Percentiles rank a stretch among this genome's conserved stretches.
Conservation (phyloP, 2,329 filamentous ascomycete genomes). For the Hawksworthiomyces lignivorus region DNA sequence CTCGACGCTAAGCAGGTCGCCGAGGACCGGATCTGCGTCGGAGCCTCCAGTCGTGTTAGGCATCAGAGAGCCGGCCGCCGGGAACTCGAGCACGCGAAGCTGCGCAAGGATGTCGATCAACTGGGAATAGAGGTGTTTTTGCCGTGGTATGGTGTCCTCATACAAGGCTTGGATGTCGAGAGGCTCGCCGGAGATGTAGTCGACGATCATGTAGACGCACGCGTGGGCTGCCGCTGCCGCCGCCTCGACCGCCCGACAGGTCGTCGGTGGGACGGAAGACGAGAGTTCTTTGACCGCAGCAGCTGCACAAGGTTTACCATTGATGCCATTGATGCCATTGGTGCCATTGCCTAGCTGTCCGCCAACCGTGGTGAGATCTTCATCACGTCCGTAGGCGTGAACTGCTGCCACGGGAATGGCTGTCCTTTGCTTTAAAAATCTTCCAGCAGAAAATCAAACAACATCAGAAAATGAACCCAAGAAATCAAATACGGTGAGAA, state of each 20-base stretch:
- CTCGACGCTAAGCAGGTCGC: slow-evolving; percentile 10
- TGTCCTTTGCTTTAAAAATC: slow-evolving; percentile 11
- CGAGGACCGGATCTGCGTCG: slow-evolving; percentile 15
- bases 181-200: slow-evolving; percentile 16
- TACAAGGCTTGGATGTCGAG: slow-evolving; percentile 14
- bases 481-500: slow-evolving; percentile 1
- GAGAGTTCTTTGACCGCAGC: too few species aligned
- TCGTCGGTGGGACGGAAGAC: too few species aligned
- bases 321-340: too few species aligned
- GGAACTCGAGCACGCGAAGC: slow-evolving; percentile 19
- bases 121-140: slow-evolving; percentile 15
- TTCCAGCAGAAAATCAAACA: slow-evolving; percentile 4
- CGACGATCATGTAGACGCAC: slow-evolving; percentile 16
- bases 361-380: slow-evolving; percentile 1
- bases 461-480: background rate
- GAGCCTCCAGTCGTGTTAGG: slow-evolving; percentile 15
- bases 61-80: slow-evolving; percentile 19
- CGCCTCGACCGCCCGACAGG: too few species aligned
- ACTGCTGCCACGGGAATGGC: slow-evolving; percentile 18
- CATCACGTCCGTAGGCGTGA: slow-evolving; percentile 13
- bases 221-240: background rate
- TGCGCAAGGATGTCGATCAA: slow-evolving; percentile 19
- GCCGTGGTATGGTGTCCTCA: slow-evolving; percentile 1
- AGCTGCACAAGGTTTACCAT: too few species aligned
- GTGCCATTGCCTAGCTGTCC: too few species aligned